Evolutionary conservation across 805 yeast genomes (phyloP), one percentile per base, ranked within the genome.

Genomic region (Sugiyamaella chiloensis): DNA sequence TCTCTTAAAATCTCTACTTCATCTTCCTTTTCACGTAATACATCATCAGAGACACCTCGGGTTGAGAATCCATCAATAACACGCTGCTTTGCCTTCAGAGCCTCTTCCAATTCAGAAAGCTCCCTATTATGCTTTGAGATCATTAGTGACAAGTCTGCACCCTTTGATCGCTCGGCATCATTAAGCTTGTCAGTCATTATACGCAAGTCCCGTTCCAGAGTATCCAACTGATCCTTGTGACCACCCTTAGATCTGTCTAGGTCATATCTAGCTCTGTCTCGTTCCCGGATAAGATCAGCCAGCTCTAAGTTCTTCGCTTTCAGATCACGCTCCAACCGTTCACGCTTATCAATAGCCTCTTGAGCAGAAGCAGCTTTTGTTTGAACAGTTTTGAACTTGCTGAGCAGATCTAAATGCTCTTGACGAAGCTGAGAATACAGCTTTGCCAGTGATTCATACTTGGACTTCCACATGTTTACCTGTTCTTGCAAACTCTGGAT

Each of bases 341-440:
- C 96, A 55, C 89, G 80, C 65, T 81, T 85, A 53, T 85, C 85
- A 53, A 89, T 78, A 0, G 96, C 85, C 67, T 89, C 96, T 63
- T 88, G 96, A 8, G 96, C 96, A 35, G 82, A 76, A 11, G 89
- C 84, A 2, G 93, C 95, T 66, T 86, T 87, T 56, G 87, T 86
- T 67, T 88, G 95, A 40, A 83, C 74, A 57, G 84, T 82, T 63
- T 90, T 89, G 62, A 83, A 83, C 61, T 83, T 84, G 44, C 85
- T 74, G 61, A 90, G 74, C 47, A 89, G 68, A 53, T 82, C 85
- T 60, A 90, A 73, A 62, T 90, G 96, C 66, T 90, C 97, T 66
- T 87, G 95, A 61, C 97, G 83, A 57, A 90, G 72, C 67, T 89
- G 96, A 1, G 95, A 83, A 65, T 90, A 90, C 54, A 90, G 72